A percentile compares a stretch with the other conserved stretches of the same genome.
These are phyloP conservation scores for Fusarium proliferatum DNA, from an alignment of 2,329 filamentous ascomycete species.

Conservation along the genomic window DNA sequence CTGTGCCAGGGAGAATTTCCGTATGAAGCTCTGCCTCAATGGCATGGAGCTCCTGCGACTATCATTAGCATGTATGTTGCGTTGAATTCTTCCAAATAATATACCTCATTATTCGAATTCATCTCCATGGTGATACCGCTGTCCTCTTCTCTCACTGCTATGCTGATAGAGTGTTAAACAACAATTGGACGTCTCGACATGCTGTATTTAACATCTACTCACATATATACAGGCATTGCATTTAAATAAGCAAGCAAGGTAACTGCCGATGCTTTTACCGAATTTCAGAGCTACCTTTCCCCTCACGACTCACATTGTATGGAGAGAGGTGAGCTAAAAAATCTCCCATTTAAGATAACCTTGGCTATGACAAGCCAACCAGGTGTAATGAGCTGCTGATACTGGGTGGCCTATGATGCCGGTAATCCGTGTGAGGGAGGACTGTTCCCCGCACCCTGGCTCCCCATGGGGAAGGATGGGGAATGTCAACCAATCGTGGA, in stretches of 20 bases:
- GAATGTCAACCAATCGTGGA: background rate
- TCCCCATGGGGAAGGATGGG: background rate
- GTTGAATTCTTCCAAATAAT: rapidly evolving
- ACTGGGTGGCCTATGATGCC: background rate
- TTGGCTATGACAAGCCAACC: background rate
- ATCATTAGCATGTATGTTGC: background rate
- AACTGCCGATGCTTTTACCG: background rate
- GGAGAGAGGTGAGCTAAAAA: background rate
- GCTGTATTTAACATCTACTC: background rate
- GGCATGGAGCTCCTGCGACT: background rate
- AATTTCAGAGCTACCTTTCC: background rate
- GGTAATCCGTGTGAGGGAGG: background rate
- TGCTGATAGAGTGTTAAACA: background rate
- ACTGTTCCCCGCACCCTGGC: background rate
- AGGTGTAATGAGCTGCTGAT: background rate
- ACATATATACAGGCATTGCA: background rate
- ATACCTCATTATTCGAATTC: background rate
- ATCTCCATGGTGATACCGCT: background rate
- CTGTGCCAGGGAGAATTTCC: background rate
- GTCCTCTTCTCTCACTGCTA: background rate
- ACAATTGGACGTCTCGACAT: no score
- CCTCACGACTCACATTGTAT: background rate
- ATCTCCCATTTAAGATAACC: background rate
- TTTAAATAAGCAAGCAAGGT: background rate
- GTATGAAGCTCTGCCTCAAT: background rate